Evolutionary conservation across 1,284 basidiomycete genomes (phyloP).

Genomic region (Mycena sp.): DNA sequence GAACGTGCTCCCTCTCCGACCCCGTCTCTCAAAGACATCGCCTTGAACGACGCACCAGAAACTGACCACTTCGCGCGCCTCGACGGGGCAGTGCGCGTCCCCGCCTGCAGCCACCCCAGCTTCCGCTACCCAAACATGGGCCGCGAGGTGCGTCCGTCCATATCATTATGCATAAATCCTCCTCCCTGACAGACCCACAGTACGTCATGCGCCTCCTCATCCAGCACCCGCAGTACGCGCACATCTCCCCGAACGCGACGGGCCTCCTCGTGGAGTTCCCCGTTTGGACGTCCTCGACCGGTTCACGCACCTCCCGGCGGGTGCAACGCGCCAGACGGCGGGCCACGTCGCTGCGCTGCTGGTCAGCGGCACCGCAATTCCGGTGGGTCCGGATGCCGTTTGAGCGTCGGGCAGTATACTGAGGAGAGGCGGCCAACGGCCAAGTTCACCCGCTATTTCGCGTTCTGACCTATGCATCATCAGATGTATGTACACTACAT

Average conservation of each 20-base stretch:
- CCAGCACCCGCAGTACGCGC: conserved; percentile 15
- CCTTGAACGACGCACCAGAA: not conserved
- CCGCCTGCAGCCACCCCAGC: conserved; percentile 24
- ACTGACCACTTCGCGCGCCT: conserved; percentile 21
- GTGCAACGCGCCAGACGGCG: not conserved
- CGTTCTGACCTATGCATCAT: too few relatives aligned
- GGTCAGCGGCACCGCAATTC: conserved; percentile 3
- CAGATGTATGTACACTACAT: too few relatives aligned
- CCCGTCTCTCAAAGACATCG: conserved; percentile 14
- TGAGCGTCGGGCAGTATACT: not conserved
- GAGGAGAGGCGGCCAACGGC: conserved; percentile 15
- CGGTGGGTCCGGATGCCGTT: conserved; percentile 3
- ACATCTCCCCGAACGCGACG: conserved; percentile 17
- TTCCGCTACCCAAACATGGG: conserved; percentile 27
- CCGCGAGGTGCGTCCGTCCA: conserved; percentile 17
- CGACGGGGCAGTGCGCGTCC: conserved; percentile 26
- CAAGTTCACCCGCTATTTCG: not conserved
- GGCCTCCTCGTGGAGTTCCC: conserved; percentile 20
- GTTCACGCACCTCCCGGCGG: conserved; percentile 14
- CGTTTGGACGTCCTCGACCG: conserved; percentile 22
- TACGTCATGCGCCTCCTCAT: conserved; percentile 19
- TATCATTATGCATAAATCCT: not conserved
- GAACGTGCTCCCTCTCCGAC: conserved; percentile 16
- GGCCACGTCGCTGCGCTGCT: conserved; percentile 10
- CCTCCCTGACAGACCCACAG: not conserved